phyloP scores from a whole-genome alignment of 805 yeast species.

The Saturnispora gosingensis region DNA sequence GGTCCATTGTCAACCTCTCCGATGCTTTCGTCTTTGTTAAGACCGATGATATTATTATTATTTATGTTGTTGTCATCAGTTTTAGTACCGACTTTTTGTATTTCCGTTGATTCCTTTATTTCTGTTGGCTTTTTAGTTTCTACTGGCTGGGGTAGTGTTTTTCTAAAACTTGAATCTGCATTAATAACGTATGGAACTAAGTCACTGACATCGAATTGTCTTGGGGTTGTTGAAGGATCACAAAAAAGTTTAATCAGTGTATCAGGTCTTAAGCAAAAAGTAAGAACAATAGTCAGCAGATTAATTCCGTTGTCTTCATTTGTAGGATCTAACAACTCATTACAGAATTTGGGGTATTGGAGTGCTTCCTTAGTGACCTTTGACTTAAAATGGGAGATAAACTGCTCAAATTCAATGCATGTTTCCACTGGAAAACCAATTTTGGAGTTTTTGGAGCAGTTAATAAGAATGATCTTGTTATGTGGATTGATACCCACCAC shows the following conservation, averaged over 20 bases:
- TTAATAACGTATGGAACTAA: constrained; percentile 20
- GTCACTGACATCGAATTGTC: constrained; percentile 22
- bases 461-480: constrained; percentile 20
- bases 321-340: constrained; percentile 20
- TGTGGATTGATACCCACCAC: constrained; percentile 23
- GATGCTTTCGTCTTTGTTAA: background rate
- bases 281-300: constrained; percentile 21
- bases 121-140: background rate
- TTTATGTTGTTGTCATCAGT: background rate
- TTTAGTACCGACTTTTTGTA: background rate
- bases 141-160: background rate
- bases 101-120: background rate
- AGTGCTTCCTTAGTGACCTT: constrained; percentile 23
- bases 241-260: constrained; percentile 15
- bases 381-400: constrained; percentile 21
- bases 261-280: constrained; percentile 21
- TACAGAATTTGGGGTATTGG: constrained; percentile 18
- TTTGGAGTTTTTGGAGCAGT: constrained; percentile 18
- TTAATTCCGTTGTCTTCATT: constrained; percentile 24
- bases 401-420: constrained; percentile 21
- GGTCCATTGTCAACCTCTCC: background rate
- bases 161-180: constrained; percentile 14
- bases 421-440: constrained; percentile 19
- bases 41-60: background rate
- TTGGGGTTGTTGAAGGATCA: constrained; percentile 17